Evolutionary conservation across 768 basidiomycete species (phyloP), one percentile per base, ranked within the genome.

Genomic region (Stropharia rugosoannulata): DNA sequence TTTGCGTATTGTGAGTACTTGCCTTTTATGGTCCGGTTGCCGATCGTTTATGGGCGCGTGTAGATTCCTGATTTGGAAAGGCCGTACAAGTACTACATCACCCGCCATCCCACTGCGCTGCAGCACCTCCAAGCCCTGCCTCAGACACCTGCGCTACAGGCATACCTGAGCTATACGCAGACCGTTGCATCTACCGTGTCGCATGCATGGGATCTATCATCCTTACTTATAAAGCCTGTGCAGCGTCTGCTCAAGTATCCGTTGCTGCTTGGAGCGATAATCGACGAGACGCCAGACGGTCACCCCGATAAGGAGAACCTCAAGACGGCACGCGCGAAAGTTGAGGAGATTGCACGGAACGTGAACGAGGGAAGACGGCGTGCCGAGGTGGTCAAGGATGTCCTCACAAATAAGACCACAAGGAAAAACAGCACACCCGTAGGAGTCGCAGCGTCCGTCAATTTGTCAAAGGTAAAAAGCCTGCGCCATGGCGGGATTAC

Each of bases 171-270:
- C 9, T 82, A 84, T 36, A 89, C 89, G 15, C 81, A 83, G 56
- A 77, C 75, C 10, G 76, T 89, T 37, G 87, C 90, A 1, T 81
- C 85, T 1, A 80, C 83, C 19, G 79, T 90, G 11, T 90, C 92
- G 0, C 87, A 93, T 64, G 90, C 93, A 2, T 95, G 93, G 88
- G 96, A 99, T 68, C 83, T 99, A 25, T 80, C 92, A 5, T 94
- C 93, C 0, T 82, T 98, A 38, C 87, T 99, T 57, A 98, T 99
- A 71, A 98, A 98, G 71, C 97, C 97, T 35, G 93, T 99, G 3
- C 97, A 98, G 66, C 86, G 96, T 13, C 80, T 98, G 52, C 85
- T 98, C 60, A 98, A 98, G 68, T 99, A 99, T 66, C 85, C 92
- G 0, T 81, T 98, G 8, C 81, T 99, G 27, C 83, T 99, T 35